A percentile compares a stretch with the other conserved stretches of the same genome.
Evolutionary conservation across 768 basidiomycete genomes (phyloP).

Genomic region (Naganishia onofrii): DNA sequence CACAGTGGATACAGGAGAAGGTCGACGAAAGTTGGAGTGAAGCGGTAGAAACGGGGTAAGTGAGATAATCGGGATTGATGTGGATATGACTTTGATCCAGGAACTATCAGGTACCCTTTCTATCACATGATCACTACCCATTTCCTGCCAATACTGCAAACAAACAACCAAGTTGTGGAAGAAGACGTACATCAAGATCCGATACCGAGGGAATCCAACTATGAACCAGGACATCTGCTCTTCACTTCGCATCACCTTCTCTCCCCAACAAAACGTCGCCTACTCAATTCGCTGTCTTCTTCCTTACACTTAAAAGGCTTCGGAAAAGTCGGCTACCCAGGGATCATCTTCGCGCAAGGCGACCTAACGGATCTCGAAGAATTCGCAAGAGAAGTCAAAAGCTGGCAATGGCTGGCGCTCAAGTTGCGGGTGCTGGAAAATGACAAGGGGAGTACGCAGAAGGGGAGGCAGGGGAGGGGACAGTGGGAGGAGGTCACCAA

Average conservation of each 20-base stretch:
- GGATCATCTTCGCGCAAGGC: constrained; percentile 71
- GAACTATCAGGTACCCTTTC: constrained; percentile 58
- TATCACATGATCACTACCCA: constrained; percentile 63
- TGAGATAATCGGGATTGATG: constrained; percentile 43
- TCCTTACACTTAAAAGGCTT: constrained; percentile 63
- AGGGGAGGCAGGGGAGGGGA: constrained; percentile 33
- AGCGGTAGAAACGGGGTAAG: constrained; percentile 52
- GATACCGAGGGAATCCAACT: neutral
- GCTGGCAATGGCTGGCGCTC: constrained; percentile 76
- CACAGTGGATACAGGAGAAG: constrained; percentile 36
- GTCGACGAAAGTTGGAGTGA: constrained; percentile 40
- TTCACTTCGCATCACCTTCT: constrained; percentile 69
- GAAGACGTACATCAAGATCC: constrained; percentile 1
- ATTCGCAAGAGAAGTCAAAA: constrained; percentile 66
- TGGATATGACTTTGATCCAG: constrained; percentile 52
- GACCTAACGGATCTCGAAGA: constrained; percentile 59
- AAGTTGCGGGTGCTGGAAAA: constrained; percentile 64
- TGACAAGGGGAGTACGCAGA: constrained; percentile 31
- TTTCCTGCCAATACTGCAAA: constrained; percentile 62
- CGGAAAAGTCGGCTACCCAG: constrained; percentile 72
- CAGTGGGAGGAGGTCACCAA: constrained; percentile 68
- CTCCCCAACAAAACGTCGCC: constrained; percentile 59
- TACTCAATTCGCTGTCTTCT: constrained; percentile 60
- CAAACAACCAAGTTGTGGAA: constrained; percentile 34
- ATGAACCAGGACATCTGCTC: constrained; percentile 59